Base-by-base conservation (phyloP, 441 rosid genomes). In the Erodium trifolium region DNA sequence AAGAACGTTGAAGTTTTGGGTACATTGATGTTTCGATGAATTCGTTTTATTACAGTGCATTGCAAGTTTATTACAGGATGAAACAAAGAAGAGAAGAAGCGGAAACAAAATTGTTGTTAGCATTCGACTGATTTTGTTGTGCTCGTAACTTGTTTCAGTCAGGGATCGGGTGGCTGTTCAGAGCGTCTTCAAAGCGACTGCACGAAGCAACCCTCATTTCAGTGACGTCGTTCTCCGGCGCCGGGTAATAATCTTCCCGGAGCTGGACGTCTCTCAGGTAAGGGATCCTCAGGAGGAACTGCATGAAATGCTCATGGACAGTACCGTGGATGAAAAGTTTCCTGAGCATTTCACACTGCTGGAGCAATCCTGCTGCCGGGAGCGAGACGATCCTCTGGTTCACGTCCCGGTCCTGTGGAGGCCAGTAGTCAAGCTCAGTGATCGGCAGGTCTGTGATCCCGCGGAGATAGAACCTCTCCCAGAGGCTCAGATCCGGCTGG, bases 301-400 rank as follows among this genome's bases (percentile, higher is more conserved):
- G 85, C 92, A 94, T 90, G 85, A 90, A 91, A 80, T 94, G 97
- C 71, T 87, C 99, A 23, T 81, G 79, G 0, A 94, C 97, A 0
- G 99, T 91, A 65, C 99, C 99, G 37, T 91, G 96, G 34, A 91
- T 88, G 74, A 91, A 87, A 3, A 93, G 88, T 83, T 88, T 91
- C 86, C 99, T 82, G 64, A 90, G 67, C 0, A 83, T 67, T 2
- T 64, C 68, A 19, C 96, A 88, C 41, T 82, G 83, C 3, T 79
- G 81, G 1, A 94, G 86, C 76, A 94, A 72, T 10, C 83, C 96
- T 1, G 85, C 93, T 3, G 84, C 90, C 0, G 97, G 91, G 13
- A 89, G 88, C 0, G 96, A 80, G 16, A 91, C 77, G 72, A 92
- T 87, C 78, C 99, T 83, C 65, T 85, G 99, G 75, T 94, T 89